Base-by-base conservation (phyloP, 495 filamentous ascomycete genomes). In the Acidomyces sp. region DNA sequence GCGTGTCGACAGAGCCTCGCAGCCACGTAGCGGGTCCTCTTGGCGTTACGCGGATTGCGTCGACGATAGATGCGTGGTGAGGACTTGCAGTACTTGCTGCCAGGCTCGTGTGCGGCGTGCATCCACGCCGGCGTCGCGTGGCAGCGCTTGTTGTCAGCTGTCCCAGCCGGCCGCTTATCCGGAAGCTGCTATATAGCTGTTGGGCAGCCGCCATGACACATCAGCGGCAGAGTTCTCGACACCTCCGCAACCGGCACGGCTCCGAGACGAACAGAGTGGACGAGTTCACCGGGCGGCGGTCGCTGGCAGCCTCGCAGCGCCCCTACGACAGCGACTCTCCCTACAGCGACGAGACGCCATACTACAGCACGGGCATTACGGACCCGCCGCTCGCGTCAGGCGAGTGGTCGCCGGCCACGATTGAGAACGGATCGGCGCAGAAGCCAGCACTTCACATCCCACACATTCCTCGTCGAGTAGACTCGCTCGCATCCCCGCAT, bases 161-260 rank as follows among this genome's bases (percentile, higher is more conserved):
- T n/a, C n/a, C n/a, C n/a, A n/a, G n/a, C n/a, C n/a, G n/a, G n/a
- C n/a, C n/a, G n/a, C n/a, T n/a, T n/a, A n/a, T n/a, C n/a, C n/a
- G n/a, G n/a, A n/a, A n/a, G n/a, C n/a, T n/a, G n/a, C n/a, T n/a
- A n/a, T n/a, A n/a, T n/a, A n/a, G n/a, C n/a, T n/a, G n/a, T n/a
- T n/a, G n/a, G n/a, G n/a, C n/a, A n/a, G n/a, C n/a, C n/a, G 31
- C 12, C 31, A 45, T 45, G 47, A 30, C 47, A 17, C 47, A 50
- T 18, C 41, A 46, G 29, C 47, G 42, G 4, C 17, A 16, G 17
- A 27, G 29, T 3, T 45, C 41, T 15, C 10, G 26, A 12, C 41
- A 45, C 11, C 47, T 50, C 20, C 47, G 47, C 33, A 39, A 45
- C 17, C 41, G 47, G 7, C 22, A 40, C 11, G 24, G 35, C 42